These are phyloP conservation scores for Allomyces javanicus DNA, from an alignment of 192 early-diverging fungal species.

Conservation along the genomic window DNA sequence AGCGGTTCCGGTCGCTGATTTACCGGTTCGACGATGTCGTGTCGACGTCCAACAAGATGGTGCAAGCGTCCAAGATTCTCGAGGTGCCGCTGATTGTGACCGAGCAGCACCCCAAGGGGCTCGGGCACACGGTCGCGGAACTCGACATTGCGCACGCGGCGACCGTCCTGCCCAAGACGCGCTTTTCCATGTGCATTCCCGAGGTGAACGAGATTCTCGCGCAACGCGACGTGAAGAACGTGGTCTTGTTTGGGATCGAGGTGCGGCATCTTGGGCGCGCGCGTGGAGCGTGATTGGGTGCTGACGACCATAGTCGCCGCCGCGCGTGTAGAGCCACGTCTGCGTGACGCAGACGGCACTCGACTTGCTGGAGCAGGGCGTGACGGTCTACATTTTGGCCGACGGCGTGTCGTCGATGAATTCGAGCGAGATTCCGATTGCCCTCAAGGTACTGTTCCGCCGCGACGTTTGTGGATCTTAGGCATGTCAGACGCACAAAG, in stretches of 20 bases:
- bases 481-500: not conserved
- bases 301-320: too few species aligned
- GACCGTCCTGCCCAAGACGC: slow-evolving; percentile 48
- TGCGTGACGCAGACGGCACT: slow-evolving; percentile 88
- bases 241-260: slow-evolving; percentile 83
- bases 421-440: slow-evolving; percentile 60
- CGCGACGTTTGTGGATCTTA: not conserved
- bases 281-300: not conserved
- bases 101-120: slow-evolving; percentile 54
- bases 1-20: slow-evolving; percentile 52
- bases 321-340: slow-evolving; percentile 51
- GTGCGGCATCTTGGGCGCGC: slow-evolving; percentile 11
- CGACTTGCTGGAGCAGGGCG: slow-evolving; percentile 56
- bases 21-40: slow-evolving; percentile 64
- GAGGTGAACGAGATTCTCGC: slow-evolving; percentile 33
- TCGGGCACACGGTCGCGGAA: slow-evolving; percentile 58
- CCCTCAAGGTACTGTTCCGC: slow-evolving; percentile 41
- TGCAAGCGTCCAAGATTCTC: slow-evolving; percentile 48
- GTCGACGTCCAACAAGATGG: slow-evolving; percentile 73
- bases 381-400: slow-evolving; percentile 70
- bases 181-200: slow-evolving; percentile 71
- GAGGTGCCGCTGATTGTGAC: slow-evolving; percentile 74
- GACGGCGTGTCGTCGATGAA: slow-evolving; percentile 86
- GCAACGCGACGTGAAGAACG: slow-evolving; percentile 29
- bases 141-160: slow-evolving; percentile 47